Evolutionary conservation across 495 filamentous ascomycete species (phyloP), one percentile per base, ranked within the genome.

Genomic region (Xylaria telfairii): DNA sequence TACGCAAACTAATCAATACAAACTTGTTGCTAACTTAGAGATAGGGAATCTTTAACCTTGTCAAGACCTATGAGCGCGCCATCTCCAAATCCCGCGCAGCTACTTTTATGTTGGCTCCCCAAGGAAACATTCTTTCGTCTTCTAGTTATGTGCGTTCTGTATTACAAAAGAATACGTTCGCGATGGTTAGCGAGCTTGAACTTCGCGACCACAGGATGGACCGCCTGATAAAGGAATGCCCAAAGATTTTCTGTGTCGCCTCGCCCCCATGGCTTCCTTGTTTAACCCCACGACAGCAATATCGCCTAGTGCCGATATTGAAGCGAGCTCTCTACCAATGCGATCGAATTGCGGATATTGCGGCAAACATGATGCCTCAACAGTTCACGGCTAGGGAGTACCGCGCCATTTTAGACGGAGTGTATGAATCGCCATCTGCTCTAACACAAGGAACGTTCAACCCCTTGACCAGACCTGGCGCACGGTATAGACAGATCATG

Each of bases 151-250:
- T 69, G 9, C 75, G 78, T 3, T 46, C 69, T 10, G 24, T 69
- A 47, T 42, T 80, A 0, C 34, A 17, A 24, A 30, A 74, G 1
- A 64, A 64, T 24, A 73, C 56, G 3, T 80, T 74, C 26, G 10
- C 46, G 2, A 70, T 79, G 63, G 34, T 73, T 1, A 34, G 46
- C 26, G 81, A 83, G 34, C 47, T 80, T 4, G 74, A 79, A 24
- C 60, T 44, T 10, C 77, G 81, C 3, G 24, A 70, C 2, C 41
- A 15, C 17, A 71, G 75, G 1, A 68, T 74, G 46, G 65, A 75
- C 9, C 24, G 42, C 4, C 56, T 83, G 15, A 61, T 80, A 41
- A 28, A 21, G 0, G 32, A 53, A 8, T 51, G 51, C 42, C 34
- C 15, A 0, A 56, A 17, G 26, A 30, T 69, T 46, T 24, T 34